Conservation (phyloP, 148 eudicot species). For the Cornus controversa region DNA sequence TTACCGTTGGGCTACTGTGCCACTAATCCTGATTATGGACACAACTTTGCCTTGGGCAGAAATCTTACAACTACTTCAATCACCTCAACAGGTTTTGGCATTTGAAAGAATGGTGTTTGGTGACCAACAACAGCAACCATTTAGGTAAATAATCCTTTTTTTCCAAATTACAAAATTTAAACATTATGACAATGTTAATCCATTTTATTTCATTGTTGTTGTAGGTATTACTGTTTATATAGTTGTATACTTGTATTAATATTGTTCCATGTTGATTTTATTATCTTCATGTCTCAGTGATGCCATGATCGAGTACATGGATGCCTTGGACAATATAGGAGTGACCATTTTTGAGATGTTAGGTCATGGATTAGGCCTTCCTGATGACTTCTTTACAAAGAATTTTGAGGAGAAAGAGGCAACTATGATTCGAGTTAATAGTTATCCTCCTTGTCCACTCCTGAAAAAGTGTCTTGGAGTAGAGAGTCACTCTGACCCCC, state of each 20-base stretch:
- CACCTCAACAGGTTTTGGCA: constrained; percentile 17
- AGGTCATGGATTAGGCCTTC: constrained; percentile 21
- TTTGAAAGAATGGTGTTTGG: constrained; percentile 21
- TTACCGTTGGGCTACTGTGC: constrained; percentile 2
- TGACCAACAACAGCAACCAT: constrained; percentile 15
- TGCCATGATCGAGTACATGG: constrained; percentile 8
- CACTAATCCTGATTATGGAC: constrained; percentile 15
- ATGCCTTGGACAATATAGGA: constrained; percentile 22
- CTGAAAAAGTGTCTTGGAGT: constrained; percentile 19
- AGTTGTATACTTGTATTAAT: no score
- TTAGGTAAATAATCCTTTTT: constrained; percentile 5
- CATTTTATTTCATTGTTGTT: not conserved
- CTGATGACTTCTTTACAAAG: constrained; percentile 15
- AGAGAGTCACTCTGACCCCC: constrained; percentile 28
- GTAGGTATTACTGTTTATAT: no score
- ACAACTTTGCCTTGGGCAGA: constrained; percentile 22
- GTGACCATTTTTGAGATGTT: constrained; percentile 18
- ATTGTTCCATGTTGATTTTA: not conserved
- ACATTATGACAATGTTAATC: no score
- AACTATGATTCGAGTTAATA: constrained; percentile 16
- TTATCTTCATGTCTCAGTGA: not conserved
- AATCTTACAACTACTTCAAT: constrained; percentile 25
- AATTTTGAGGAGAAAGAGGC: constrained; percentile 16
- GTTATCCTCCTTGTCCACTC: constrained; percentile 30
- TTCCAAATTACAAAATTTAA: not conserved